Percentiles rank a stretch among this genome's conserved stretches.
Conservation (phyloP, 139 green algal species). For the Monoraphidium neglectum region DNA sequence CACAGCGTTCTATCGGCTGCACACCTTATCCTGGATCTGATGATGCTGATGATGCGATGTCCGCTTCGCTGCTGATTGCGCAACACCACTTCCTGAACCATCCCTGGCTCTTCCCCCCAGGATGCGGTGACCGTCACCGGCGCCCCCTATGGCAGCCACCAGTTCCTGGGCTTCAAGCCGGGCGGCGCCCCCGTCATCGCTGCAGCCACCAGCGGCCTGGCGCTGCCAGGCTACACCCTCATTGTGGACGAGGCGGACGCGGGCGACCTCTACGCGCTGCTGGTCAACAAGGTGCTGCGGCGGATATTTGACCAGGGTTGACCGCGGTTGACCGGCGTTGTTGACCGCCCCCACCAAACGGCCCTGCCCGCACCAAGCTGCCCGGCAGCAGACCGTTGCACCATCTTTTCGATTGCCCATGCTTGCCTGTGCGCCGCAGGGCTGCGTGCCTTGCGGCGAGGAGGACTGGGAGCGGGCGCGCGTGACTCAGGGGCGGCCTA, state of each 20-base stretch:
- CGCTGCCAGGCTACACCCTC: constrained; percentile 68
- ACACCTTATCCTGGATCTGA: too few species aligned
- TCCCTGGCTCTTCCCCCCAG: constrained; percentile 13
- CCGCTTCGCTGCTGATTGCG: not conserved
- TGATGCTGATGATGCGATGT: not conserved
- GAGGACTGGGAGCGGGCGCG: constrained; percentile 72
- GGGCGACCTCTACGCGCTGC: constrained; percentile 62
- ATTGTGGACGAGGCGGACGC: constrained; percentile 67
- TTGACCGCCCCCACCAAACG: not conserved
- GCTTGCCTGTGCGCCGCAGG: constrained; percentile 36
- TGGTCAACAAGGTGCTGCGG: constrained; percentile 67
- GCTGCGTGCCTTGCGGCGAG: constrained; percentile 72
- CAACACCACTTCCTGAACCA: too few species aligned
- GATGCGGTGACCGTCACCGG: constrained; percentile 27
- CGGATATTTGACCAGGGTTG: too few species aligned
- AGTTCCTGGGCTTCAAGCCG: constrained; percentile 59
- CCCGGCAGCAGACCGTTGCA: too few species aligned
- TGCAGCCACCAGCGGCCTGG: constrained; percentile 41
- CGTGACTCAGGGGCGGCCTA: constrained; percentile 64
- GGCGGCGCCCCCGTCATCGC: constrained; percentile 60
- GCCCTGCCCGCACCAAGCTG: too few species aligned
- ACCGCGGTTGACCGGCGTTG: not conserved
- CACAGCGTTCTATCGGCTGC: too few species aligned
- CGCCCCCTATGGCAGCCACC: constrained; percentile 45
- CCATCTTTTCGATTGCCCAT: not conserved